Percentiles rank a stretch among this genome's conserved stretches.
phyloP scores from a whole-genome alignment of 495 filamentous ascomycete species.

The Evansstolkia leycettana region DNA sequence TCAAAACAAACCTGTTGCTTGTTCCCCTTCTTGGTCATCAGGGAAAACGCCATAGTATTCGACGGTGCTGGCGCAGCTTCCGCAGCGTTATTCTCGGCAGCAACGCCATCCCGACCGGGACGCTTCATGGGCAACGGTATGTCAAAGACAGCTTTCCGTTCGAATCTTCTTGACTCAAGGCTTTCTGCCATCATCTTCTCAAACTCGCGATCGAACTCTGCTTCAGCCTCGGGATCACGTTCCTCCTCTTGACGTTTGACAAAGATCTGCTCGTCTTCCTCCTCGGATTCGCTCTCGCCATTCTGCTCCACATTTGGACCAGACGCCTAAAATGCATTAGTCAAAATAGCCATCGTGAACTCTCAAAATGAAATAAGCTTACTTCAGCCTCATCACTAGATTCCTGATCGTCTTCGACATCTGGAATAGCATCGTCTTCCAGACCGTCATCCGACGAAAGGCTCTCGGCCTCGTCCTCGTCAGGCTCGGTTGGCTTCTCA shows the following conservation, averaged over 20 bases:
- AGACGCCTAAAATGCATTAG: slow-evolving; percentile 32
- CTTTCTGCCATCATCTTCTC: slow-evolving; percentile 99
- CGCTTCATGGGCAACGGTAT: slow-evolving; percentile 83
- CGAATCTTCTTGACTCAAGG: slow-evolving; percentile 83
- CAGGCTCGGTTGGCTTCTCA: slow-evolving; percentile 51
- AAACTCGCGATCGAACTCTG: slow-evolving; percentile 95
- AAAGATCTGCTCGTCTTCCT: slow-evolving; percentile 74
- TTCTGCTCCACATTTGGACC: slow-evolving; percentile 30
- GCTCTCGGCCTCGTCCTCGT: slow-evolving; percentile 51
- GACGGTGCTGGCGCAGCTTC: slow-evolving; percentile 26
- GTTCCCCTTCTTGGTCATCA: slow-evolving; percentile 93
- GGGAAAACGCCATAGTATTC: slow-evolving; percentile 81
- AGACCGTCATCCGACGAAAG: slow-evolving; percentile 51
- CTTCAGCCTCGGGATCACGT: slow-evolving; percentile 85
- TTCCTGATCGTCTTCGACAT: slow-evolving; percentile 44
- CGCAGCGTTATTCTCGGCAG: slow-evolving; percentile 27
- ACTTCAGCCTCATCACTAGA: slow-evolving; percentile 50
- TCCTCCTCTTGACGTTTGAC: slow-evolving; percentile 84
- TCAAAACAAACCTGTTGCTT: slow-evolving; percentile 63
- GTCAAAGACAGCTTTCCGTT: slow-evolving; percentile 88
- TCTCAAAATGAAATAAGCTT: slow-evolving; percentile 5
- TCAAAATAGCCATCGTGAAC: not conserved
- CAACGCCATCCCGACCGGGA: slow-evolving; percentile 46
- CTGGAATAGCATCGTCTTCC: slow-evolving; percentile 42
- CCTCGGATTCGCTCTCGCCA: slow-evolving; percentile 46